A percentile compares a stretch with the other conserved stretches of the same genome.
phyloP scores from a whole-genome alignment of 2,329 filamentous ascomycete species.

The Helotiales sp. region DNA sequence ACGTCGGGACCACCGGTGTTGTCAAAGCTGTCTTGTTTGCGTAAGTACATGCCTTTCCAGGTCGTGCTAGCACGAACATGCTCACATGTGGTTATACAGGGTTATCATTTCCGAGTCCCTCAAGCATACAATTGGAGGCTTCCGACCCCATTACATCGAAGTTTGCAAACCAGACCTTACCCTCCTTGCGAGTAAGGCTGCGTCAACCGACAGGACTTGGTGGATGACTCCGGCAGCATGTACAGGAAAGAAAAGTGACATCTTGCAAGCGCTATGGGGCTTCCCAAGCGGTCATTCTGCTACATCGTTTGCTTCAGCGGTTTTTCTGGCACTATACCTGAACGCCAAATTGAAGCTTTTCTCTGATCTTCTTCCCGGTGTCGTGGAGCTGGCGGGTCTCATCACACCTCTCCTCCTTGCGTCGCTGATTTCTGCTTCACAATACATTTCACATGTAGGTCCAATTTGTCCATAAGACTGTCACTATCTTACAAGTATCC shows the following conservation, averaged over 20 bases:
- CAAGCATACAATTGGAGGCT: slow-evolving; percentile 71
- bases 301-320: slow-evolving; percentile 68
- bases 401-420: slow-evolving; percentile 64
- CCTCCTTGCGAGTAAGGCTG: not conserved
- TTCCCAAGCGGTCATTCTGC: slow-evolving; percentile 74
- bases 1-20: slow-evolving; percentile 20
- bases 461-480: not conserved
- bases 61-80: no score
- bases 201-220: not conserved
- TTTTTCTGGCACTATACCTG: slow-evolving; percentile 70
- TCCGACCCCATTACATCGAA: slow-evolving; percentile 47
- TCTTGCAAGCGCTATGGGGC: slow-evolving; percentile 52
- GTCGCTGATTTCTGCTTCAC: slow-evolving; percentile 66
- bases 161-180: slow-evolving; percentile 59
- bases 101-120: slow-evolving; percentile 61
- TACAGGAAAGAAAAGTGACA: slow-evolving; percentile 60
- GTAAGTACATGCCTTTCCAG: slow-evolving; percentile 10
- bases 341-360: slow-evolving; percentile 77
- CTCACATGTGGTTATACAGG: not conserved
- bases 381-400: slow-evolving; percentile 68
- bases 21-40: slow-evolving; percentile 23
- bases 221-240: slow-evolving; percentile 66
- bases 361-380: slow-evolving; percentile 65
- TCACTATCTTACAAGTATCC: not conserved
- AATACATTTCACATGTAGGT: slow-evolving; percentile 50